phyloP scores from a whole-genome alignment of 805 yeast genomes.

The Metschnikowia noctiluminum region DNA sequence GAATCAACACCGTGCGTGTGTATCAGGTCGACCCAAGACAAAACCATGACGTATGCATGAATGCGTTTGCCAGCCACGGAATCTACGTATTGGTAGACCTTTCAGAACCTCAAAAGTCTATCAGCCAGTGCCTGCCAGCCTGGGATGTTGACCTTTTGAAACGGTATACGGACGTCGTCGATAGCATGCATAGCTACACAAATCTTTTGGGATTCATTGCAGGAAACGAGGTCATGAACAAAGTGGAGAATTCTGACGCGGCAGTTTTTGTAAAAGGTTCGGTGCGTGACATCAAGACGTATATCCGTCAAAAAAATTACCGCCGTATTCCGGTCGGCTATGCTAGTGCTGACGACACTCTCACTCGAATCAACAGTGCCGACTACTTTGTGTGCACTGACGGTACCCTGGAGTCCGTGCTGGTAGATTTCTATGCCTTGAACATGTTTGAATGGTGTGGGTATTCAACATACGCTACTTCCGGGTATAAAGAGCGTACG shows the following conservation, averaged over 20 bases:
- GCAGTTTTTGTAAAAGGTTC: slow-evolving; percentile 38
- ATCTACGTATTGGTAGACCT: slow-evolving; percentile 36
- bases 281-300: slow-evolving; percentile 29
- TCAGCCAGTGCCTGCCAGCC: slow-evolving; percentile 29
- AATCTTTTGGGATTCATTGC: slow-evolving; percentile 40
- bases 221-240: slow-evolving; percentile 40
- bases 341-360: slow-evolving; percentile 37
- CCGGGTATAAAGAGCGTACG: slow-evolving; percentile 37
- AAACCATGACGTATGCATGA: slow-evolving; percentile 30
- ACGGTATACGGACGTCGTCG: slow-evolving; percentile 34
- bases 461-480: slow-evolving; percentile 32
- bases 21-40: slow-evolving; percentile 76
- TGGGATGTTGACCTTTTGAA: slow-evolving; percentile 33
- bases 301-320: slow-evolving; percentile 26
- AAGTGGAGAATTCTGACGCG: slow-evolving; percentile 24
- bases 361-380: slow-evolving; percentile 25
- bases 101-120: slow-evolving; percentile 34
- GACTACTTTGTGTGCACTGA: slow-evolving; percentile 29
- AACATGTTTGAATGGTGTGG: slow-evolving; percentile 45
- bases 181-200: slow-evolving; percentile 27
- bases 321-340: slow-evolving; percentile 41
- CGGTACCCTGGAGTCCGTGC: not conserved
- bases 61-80: slow-evolving; percentile 29
- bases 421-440: slow-evolving; percentile 34
- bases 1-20: slow-evolving; percentile 78